phyloP scores from a whole-genome alignment of 176 grass and related monocot genomes.

The Tillandsia fasciculata region DNA sequence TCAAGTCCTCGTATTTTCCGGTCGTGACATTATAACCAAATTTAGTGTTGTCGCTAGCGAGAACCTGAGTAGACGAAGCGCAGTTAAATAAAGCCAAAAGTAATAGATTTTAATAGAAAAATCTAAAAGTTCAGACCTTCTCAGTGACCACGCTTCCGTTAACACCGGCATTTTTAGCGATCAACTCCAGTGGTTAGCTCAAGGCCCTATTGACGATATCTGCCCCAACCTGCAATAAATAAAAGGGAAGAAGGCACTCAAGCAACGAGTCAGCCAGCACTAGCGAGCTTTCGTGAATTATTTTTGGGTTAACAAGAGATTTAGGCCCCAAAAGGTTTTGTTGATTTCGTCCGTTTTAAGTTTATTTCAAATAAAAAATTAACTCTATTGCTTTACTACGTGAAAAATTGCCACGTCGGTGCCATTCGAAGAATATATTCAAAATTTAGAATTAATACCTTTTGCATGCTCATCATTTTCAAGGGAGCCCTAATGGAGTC shows the following conservation, averaged over 20 bases:
- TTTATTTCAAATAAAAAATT: too few relatives aligned
- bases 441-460: slow-evolving; percentile 31
- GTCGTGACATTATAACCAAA: slow-evolving; percentile 90
- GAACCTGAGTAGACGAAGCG: slow-evolving; percentile 42
- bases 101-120: neutral
- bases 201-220: slow-evolving; percentile 87
- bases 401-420: too few relatives aligned
- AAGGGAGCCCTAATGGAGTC: too few relatives aligned
- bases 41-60: slow-evolving; percentile 68
- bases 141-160: slow-evolving; percentile 94
- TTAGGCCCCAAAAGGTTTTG: too few relatives aligned
- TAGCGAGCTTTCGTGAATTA: too few relatives aligned
- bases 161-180: slow-evolving; percentile 94
- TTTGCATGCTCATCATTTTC: slow-evolving; percentile 98
- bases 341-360: too few relatives aligned
- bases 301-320: too few relatives aligned
- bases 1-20: slow-evolving; percentile 91
- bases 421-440: neutral
- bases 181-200: slow-evolving; percentile 90
- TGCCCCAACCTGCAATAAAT: slow-evolving; percentile 66
- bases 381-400: too few relatives aligned
- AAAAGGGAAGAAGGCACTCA: neutral
- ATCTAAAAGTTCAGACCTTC: slow-evolving; percentile 37
- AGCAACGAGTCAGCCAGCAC: too few relatives aligned
- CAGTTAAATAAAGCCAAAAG: neutral